Evolutionary conservation across 202 grass and related monocot species (phyloP).

Genomic region (Panicum virgatum): DNA sequence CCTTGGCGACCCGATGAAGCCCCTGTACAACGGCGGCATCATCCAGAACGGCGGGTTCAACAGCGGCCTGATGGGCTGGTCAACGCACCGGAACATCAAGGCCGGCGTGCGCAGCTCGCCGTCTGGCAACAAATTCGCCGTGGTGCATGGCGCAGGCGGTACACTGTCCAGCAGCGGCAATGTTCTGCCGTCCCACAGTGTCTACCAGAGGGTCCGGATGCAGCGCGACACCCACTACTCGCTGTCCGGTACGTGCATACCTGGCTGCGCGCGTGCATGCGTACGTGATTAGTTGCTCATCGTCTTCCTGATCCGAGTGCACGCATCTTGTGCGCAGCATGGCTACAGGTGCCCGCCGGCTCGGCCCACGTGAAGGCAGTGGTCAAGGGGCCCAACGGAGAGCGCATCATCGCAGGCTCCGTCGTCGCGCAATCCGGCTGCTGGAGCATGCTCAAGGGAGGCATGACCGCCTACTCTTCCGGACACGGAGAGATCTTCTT

Average conservation of each 20-base stretch:
- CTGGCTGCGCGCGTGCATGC: too few species aligned
- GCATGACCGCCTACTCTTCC: slow-evolving; percentile 42
- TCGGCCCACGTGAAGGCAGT: slow-evolving; percentile 33
- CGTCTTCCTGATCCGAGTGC: background rate
- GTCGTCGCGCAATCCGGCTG: slow-evolving; percentile 32
- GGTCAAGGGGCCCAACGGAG: slow-evolving; percentile 31
- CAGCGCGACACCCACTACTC: slow-evolving; percentile 41
- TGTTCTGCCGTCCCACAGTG: slow-evolving; percentile 16
- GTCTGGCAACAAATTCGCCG: slow-evolving; percentile 46
- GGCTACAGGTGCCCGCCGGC: slow-evolving; percentile 45
- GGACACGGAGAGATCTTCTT: slow-evolving; percentile 56
- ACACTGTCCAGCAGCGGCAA: background rate
- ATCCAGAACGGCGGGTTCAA: slow-evolving; percentile 52
- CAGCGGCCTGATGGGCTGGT: slow-evolving; percentile 41
- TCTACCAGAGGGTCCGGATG: slow-evolving; percentile 45
- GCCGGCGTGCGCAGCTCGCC: slow-evolving; percentile 36
- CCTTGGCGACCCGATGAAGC: slow-evolving; percentile 42
- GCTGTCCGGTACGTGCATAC: slow-evolving; percentile 39
- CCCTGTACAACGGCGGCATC: slow-evolving; percentile 46
- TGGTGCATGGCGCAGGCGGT: background rate
- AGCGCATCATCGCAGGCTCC: slow-evolving; percentile 31
- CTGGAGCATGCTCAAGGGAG: slow-evolving; percentile 78
- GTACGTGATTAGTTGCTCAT: too few species aligned
- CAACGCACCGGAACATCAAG: slow-evolving; percentile 27
- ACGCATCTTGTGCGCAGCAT: slow-evolving; percentile 38